phyloP scores from a whole-genome alignment of 495 filamentous ascomycete species.

The Aspergillus biplanus region DNA sequence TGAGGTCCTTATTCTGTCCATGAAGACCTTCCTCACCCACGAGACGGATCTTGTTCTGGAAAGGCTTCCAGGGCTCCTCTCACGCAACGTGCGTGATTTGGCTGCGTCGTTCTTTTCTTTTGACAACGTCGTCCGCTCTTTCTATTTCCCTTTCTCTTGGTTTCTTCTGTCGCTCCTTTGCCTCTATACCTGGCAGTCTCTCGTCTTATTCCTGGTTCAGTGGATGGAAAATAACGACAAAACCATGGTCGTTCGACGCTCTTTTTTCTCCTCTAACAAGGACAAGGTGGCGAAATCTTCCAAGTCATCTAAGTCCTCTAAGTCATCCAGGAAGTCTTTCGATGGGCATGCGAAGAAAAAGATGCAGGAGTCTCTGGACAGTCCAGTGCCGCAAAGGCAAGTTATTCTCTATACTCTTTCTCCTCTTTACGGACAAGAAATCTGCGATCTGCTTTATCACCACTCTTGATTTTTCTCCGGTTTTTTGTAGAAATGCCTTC shows the following conservation, averaged over 20 bases:
- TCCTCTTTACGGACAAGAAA: not conserved
- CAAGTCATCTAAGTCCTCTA: constrained; percentile 73
- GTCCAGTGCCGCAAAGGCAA: constrained; percentile 53
- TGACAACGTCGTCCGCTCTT: constrained; percentile 40
- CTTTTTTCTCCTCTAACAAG: constrained; percentile 75
- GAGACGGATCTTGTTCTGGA: constrained; percentile 32
- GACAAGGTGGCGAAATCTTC: constrained; percentile 73
- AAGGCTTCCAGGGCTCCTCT: constrained; percentile 43
- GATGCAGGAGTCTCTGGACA: constrained; percentile 68
- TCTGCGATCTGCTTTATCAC: not conserved
- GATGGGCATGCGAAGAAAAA: constrained; percentile 74
- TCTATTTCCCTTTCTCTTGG: constrained; percentile 41
- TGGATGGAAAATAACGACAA: constrained; percentile 25
- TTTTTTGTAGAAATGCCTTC: constrained; percentile 7
- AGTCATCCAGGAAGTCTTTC: constrained; percentile 70
- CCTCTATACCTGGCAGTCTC: constrained; percentile 29
- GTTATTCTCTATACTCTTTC: constrained; percentile 19
- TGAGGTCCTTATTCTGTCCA: constrained; percentile 19
- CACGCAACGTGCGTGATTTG: constrained; percentile 40
- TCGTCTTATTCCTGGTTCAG: constrained; percentile 26
- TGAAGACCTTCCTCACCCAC: constrained; percentile 26
- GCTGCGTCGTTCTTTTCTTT: constrained; percentile 44
- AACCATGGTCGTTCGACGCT: constrained; percentile 47
- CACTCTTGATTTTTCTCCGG: not conserved
- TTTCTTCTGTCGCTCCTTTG: constrained; percentile 35